These are phyloP conservation scores for Gymnopilus dilepis DNA, from an alignment of 768 basidiomycete genomes.

Conservation along the genomic window DNA sequence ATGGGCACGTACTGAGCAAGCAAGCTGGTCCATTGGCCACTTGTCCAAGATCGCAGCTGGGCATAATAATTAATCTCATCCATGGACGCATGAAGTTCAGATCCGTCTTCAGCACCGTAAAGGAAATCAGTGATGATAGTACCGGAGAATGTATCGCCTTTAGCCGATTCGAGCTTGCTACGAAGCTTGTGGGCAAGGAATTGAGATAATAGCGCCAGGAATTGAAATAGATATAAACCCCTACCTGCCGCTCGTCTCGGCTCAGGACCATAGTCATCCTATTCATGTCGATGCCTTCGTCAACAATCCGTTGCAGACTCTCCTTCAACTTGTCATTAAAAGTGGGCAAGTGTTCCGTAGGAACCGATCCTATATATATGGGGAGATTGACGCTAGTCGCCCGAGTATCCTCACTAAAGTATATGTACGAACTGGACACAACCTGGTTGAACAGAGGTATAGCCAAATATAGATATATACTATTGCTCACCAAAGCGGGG, in stretches of 20 bases:
- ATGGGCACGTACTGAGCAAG: slow-evolving; percentile 62
- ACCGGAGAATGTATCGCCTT: slow-evolving; percentile 79
- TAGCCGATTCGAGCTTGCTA: slow-evolving; percentile 81
- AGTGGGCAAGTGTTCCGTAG: slow-evolving; percentile 74
- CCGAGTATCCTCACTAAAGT: slow-evolving; percentile 78
- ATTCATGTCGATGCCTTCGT: slow-evolving; percentile 86
- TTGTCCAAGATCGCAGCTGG: slow-evolving; percentile 72
- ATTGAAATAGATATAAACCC: slow-evolving; percentile 10
- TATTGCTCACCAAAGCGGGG: slow-evolving; percentile 77
- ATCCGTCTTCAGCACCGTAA: slow-evolving; percentile 84
- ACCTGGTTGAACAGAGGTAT: not conserved
- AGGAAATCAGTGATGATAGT: slow-evolving; percentile 84
- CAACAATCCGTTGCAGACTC: slow-evolving; percentile 71
- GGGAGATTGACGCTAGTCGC: slow-evolving; percentile 75
- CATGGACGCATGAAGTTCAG: slow-evolving; percentile 73
- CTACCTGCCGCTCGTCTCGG: slow-evolving; percentile 86
- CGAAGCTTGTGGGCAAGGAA: slow-evolving; percentile 72
- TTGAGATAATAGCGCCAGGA: slow-evolving; percentile 12
- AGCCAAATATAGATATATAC: not conserved
- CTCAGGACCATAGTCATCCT: slow-evolving; percentile 87
- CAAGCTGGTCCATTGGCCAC: slow-evolving; percentile 75
- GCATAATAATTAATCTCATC: slow-evolving; percentile 80
- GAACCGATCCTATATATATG: slow-evolving; percentile 84
- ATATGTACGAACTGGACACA: slow-evolving; percentile 74
- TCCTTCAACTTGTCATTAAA: slow-evolving; percentile 72